These are phyloP conservation scores for Triangularia verruculosa DNA, from an alignment of 2,329 filamentous ascomycete species.

Conservation along the genomic window DNA sequence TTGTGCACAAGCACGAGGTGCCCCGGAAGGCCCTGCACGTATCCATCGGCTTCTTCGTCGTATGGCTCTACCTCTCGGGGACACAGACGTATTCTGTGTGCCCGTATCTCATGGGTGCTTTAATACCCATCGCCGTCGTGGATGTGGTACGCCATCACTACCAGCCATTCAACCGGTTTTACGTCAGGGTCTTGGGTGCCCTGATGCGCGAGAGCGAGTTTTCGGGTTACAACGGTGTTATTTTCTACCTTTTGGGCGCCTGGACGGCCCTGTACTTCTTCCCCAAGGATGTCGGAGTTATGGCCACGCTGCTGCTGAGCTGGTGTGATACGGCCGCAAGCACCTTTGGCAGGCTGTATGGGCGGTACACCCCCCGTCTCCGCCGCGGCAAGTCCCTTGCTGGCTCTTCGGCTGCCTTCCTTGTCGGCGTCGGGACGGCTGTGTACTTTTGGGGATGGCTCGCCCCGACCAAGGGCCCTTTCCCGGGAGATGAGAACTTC, in stretches of 20 bases:
- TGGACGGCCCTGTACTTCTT: slow-evolving; percentile 84
- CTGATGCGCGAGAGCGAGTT: slow-evolving; percentile 98
- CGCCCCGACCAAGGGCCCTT: slow-evolving; percentile 64
- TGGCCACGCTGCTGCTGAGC: slow-evolving; percentile 84
- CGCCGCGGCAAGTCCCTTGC: slow-evolving; percentile 88
- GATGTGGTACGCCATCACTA: slow-evolving; percentile 84
- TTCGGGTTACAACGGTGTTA: slow-evolving; percentile 90
- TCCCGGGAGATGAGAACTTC: slow-evolving; percentile 68
- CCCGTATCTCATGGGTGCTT: slow-evolving; percentile 74
- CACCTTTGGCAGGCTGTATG: slow-evolving; percentile 88
- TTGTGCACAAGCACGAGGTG: slow-evolving; percentile 96
- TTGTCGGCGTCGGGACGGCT: slow-evolving; percentile 79
- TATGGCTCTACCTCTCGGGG: slow-evolving; percentile 79
- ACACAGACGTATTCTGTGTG: slow-evolving; percentile 75
- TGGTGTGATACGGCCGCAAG: slow-evolving; percentile 98
- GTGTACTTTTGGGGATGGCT: slow-evolving; percentile 86
- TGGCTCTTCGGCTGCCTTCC: slow-evolving; percentile 78
- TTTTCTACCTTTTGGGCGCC: slow-evolving; percentile 90
- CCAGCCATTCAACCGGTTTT: slow-evolving; percentile 77
- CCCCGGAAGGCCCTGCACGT: slow-evolving; percentile 91
- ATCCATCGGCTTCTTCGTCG: slow-evolving; percentile 91
- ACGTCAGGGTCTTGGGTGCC: slow-evolving; percentile 79
- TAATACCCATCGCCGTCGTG: slow-evolving; percentile 79
- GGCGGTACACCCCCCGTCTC: slow-evolving; percentile 81
- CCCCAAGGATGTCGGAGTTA: slow-evolving; percentile 88